Evolutionary conservation across 345 rosid genomes (phyloP).

Genomic region (Litchi chinensis): DNA sequence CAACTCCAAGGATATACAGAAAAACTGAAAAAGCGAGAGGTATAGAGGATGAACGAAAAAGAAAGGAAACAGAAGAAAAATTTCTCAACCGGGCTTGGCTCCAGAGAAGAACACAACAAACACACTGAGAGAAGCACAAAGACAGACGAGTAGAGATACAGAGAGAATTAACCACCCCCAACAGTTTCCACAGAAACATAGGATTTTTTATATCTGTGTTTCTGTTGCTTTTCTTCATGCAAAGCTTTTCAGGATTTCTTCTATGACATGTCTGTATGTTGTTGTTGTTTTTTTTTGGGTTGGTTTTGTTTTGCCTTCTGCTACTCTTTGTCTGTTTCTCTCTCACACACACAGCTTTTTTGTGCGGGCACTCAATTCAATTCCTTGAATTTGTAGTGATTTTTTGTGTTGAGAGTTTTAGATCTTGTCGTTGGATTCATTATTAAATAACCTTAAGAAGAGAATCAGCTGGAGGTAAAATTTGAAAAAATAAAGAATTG

Average conservation of each 20-base stretch:
- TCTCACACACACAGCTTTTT: not conserved
- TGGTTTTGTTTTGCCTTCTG: not conserved
- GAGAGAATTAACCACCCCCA: not conserved
- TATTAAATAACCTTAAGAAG: no score
- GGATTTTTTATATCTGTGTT: not conserved
- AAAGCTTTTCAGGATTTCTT: not conserved
- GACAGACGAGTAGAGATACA: not conserved
- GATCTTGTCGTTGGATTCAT: slow-evolving; percentile 18
- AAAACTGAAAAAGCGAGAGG: no score
- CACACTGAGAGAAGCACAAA: not conserved
- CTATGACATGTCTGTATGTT: slow-evolving; percentile 6
- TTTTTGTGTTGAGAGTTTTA: slow-evolving; percentile 3
- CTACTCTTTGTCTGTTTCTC: not conserved
- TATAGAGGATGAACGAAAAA: not conserved
- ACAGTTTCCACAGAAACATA: not conserved
- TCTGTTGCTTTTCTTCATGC: not conserved
- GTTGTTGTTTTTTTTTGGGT: not conserved
- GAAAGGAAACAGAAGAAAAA: no score
- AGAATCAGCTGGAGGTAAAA: no score
- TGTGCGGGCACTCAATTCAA: not conserved
- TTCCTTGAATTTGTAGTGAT: not conserved
- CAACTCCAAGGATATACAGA: not conserved
- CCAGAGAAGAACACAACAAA: not conserved
- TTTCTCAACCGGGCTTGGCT: not conserved
- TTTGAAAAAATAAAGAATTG: no score